Percentiles rank a stretch among this genome's conserved stretches.
Conservation (phyloP, 805 yeast genomes). For the Nakazawaea ishiwadae region DNA sequence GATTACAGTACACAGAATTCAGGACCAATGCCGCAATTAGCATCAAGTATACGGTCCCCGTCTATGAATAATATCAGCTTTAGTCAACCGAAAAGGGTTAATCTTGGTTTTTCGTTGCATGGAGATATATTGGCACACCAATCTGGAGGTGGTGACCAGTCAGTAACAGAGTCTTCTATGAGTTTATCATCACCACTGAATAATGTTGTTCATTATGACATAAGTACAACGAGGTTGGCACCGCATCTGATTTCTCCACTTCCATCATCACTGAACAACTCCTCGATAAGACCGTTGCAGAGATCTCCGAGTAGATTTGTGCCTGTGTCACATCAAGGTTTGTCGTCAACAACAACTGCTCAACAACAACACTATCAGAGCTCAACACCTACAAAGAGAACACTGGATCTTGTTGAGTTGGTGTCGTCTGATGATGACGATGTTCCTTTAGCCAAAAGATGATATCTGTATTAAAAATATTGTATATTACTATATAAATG, state of each 20-base stretch:
- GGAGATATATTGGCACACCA: not conserved
- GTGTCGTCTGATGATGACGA: conserved; percentile 22
- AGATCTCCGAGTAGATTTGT: conserved; percentile 8
- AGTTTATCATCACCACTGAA: conserved; percentile 1
- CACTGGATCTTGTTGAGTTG: conserved; percentile 23
- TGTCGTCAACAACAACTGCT: not conserved
- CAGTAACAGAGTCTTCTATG: not conserved
- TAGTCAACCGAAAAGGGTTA: conserved; percentile 4
- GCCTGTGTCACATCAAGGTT: not conserved
- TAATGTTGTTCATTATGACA: no score
- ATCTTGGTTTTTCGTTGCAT: conserved; percentile 10
- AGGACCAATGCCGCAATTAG: no score
- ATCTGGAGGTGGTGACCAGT: not conserved
- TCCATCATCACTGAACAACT: not conserved
- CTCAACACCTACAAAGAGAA: conserved; percentile 14
- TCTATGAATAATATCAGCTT: no score
- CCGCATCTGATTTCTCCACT: not conserved
- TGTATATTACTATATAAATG: conserved; percentile 51
- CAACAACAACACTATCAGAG: not conserved
- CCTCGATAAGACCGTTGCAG: no score
- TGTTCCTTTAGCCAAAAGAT: conserved; percentile 6
- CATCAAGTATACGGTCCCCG: no score
- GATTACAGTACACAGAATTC: no score
- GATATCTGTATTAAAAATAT: no score
- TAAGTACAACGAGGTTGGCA: no score